These are phyloP conservation scores for Camillea tinctor DNA, from an alignment of 2,329 filamentous ascomycete genomes.

Conservation along the genomic window DNA sequence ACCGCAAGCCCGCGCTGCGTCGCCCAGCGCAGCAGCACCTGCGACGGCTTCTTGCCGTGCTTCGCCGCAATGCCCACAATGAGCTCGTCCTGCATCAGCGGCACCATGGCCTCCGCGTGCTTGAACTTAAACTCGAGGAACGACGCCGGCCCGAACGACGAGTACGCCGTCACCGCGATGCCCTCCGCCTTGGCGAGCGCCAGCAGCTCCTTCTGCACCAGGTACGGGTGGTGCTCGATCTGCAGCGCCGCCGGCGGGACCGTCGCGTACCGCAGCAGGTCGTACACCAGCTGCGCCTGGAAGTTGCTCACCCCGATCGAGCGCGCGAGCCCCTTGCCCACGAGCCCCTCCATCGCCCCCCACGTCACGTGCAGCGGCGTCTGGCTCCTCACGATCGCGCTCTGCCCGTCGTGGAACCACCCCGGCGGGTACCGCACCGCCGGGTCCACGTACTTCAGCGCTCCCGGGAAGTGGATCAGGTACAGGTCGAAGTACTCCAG, in stretches of 20 bases:
- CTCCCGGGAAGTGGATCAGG: constrained; percentile 85
- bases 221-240: constrained; percentile 89
- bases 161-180: constrained; percentile 79
- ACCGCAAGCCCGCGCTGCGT: constrained; percentile 79
- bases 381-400: constrained; percentile 62
- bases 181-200: constrained; percentile 67
- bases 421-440: constrained; percentile 75
- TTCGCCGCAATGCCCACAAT: constrained; percentile 67
- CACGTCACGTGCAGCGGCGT: constrained; percentile 79
- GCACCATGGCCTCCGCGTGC: constrained; percentile 61
- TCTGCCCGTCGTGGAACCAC: constrained; percentile 66
- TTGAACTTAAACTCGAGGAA: constrained; percentile 77
- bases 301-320: constrained; percentile 85
- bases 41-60: constrained; percentile 70
- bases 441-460: constrained; percentile 83
- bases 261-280: constrained; percentile 74
- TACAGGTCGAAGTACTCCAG: constrained; percentile 89
- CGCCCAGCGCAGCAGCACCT: constrained; percentile 83
- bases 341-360: constrained; percentile 74
- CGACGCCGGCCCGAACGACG: constrained; percentile 74
- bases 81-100: constrained; percentile 68
- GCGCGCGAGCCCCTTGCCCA: constrained; percentile 65
- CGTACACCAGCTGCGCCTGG: constrained; percentile 73
- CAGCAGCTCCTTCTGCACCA: constrained; percentile 71
- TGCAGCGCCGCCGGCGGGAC: constrained; percentile 76